phyloP scores from a whole-genome alignment of 1,284 basidiomycete species.

The Coniferiporia sulphurascens region DNA sequence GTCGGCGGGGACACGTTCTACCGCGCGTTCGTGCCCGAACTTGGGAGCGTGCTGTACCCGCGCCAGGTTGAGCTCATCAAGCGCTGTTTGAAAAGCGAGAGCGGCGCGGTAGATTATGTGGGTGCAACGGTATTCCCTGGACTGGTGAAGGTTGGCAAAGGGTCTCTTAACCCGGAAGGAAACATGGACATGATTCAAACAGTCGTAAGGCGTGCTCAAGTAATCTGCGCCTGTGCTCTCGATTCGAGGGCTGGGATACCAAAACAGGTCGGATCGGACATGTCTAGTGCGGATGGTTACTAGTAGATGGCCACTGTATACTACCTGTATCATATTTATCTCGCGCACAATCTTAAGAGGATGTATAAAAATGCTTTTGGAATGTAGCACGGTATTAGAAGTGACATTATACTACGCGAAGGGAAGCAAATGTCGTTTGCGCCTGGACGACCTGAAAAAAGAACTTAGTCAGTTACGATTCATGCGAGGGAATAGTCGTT shows the following conservation, averaged over 20 bases:
- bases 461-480: background rate
- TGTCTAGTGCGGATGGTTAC: slow-evolving; percentile 5
- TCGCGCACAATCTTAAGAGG: background rate
- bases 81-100: slow-evolving; percentile 67
- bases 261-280: slow-evolving; percentile 16
- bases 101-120: slow-evolving; percentile 63
- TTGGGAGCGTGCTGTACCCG: slow-evolving; percentile 61
- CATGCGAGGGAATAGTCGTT: slow-evolving; percentile 6
- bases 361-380: background rate
- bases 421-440: slow-evolving; percentile 61
- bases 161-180: slow-evolving; percentile 30
- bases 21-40: slow-evolving; percentile 74
- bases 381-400: background rate
- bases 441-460: slow-evolving; percentile 68
- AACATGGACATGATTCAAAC: slow-evolving; percentile 53
- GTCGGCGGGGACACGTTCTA: slow-evolving; percentile 68
- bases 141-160: slow-evolving; percentile 68
- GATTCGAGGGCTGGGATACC: slow-evolving; percentile 18
- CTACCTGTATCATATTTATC: background rate
- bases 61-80: slow-evolving; percentile 74
- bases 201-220: slow-evolving; percentile 75
- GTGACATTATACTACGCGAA: slow-evolving; percentile 37
- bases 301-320: background rate
- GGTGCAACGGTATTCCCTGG: slow-evolving; percentile 81
- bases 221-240: slow-evolving; percentile 76